Conservation (phyloP, 306 rosid species). For the Cucurbita maxima region DNA sequence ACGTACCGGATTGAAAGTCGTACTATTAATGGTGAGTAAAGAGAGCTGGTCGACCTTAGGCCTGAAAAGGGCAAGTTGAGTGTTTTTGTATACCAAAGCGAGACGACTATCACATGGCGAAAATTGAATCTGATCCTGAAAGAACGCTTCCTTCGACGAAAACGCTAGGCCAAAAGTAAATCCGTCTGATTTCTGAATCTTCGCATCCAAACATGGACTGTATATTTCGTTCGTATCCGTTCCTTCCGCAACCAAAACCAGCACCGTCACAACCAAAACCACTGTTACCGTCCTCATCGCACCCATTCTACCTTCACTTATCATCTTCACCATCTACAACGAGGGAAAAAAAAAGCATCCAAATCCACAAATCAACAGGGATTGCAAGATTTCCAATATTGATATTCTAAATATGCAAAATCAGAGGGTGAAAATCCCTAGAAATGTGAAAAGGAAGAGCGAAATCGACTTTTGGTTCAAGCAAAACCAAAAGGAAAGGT, state of each 20-base stretch:
- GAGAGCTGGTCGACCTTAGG: constrained; percentile 72
- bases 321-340: background rate
- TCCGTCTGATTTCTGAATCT: constrained; percentile 55
- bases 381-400: too few relatives aligned
- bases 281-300: background rate
- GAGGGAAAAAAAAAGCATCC: too few relatives aligned
- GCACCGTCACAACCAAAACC: background rate
- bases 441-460: background rate
- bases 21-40: constrained; percentile 35
- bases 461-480: background rate
- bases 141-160: constrained; percentile 36
- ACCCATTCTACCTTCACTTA: background rate
- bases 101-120: constrained; percentile 81
- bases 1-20: constrained; percentile 24
- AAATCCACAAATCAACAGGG: background rate
- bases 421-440: background rate
- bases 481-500: background rate
- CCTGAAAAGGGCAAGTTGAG: constrained; percentile 48
- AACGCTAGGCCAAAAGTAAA: constrained; percentile 68
- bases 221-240: constrained; percentile 45
- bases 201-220: constrained; percentile 68
- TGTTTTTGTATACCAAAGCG: constrained; percentile 19
- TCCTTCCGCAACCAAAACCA: constrained; percentile 18
- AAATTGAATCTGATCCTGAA: constrained; percentile 40
- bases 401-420: background rate